Evolutionary conservation across 2,329 filamentous ascomycete species (phyloP).

Genomic region (Cercospora citrullina): DNA sequence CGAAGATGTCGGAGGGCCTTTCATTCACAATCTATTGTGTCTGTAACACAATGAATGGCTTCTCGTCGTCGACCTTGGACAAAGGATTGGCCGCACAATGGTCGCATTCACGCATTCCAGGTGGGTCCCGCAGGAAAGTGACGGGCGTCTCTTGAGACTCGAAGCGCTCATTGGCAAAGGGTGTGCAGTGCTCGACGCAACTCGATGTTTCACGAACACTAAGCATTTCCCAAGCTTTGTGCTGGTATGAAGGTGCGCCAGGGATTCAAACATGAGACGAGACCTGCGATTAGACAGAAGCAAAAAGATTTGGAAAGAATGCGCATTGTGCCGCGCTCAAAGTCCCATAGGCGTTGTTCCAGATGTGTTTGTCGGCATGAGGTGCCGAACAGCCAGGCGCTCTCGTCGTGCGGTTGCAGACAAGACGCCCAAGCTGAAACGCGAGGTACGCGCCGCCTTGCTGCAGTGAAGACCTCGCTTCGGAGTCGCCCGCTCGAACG

Average conservation of each 20-base stretch:
- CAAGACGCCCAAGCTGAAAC: slow-evolving; percentile 12
- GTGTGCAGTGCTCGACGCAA: background rate
- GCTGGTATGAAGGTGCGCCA: slow-evolving; percentile 1
- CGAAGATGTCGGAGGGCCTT: slow-evolving; percentile 16
- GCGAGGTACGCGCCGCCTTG: slow-evolving; percentile 10
- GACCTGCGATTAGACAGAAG: slow-evolving; percentile 2
- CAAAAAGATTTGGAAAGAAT: slow-evolving; percentile 5
- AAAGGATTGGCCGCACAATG: slow-evolving; percentile 8
- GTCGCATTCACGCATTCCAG: slow-evolving; percentile 12
- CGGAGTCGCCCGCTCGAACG: background rate
- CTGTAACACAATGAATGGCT: slow-evolving; percentile 13
- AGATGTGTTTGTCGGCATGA: background rate
- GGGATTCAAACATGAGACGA: slow-evolving; percentile 1
- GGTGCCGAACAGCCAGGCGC: slow-evolving; percentile 1
- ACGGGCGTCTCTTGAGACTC: slow-evolving; percentile 1
- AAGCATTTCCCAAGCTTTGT: slow-evolving; percentile 15
- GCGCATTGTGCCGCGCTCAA: background rate
- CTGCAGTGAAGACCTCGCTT: background rate
- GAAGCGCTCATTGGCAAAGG: slow-evolving; percentile 6
- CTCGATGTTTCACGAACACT: slow-evolving; percentile 14
- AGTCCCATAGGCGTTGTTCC: background rate
- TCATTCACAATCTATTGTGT: slow-evolving; percentile 20
- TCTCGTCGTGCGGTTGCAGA: slow-evolving; percentile 12
- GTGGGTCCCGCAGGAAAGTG: background rate
- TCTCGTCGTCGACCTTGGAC: slow-evolving; percentile 1